Conservation (phyloP, 2,329 filamentous ascomycete genomes). For the Phyllosticta paracitricarpa region DNA sequence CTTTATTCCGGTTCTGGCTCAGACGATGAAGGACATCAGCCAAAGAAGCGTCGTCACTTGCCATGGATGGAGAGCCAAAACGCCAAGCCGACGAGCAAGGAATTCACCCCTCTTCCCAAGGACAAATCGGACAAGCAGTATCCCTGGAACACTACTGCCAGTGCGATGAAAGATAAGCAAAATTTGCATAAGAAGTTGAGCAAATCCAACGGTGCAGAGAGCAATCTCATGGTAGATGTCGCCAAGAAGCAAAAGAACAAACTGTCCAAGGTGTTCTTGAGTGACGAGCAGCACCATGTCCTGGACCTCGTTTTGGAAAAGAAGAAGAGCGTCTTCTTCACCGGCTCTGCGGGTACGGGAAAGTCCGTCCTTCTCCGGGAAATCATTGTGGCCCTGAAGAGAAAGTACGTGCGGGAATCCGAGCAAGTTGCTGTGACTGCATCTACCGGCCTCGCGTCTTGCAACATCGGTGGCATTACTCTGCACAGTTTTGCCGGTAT, state of each 20-base stretch:
- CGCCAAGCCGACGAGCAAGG: constrained; percentile 29
- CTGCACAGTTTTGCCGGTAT: constrained; percentile 95
- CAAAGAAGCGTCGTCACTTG: constrained; percentile 53
- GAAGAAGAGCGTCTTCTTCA: constrained; percentile 90
- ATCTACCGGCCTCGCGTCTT: constrained; percentile 89
- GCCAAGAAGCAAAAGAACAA: constrained; percentile 36
- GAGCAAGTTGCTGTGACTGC: constrained; percentile 89
- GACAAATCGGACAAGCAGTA: constrained; percentile 22
- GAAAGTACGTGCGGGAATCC: constrained; percentile 64
- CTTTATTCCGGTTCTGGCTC: constrained; percentile 8
- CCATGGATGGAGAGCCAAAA: constrained; percentile 45
- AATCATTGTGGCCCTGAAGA: constrained; percentile 72
- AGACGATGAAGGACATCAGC: constrained; percentile 17
- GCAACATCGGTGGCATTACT: constrained; percentile 92
- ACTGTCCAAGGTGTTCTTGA: constrained; percentile 58
- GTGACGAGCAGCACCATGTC: constrained; percentile 76
- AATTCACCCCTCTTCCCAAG: constrained; percentile 36
- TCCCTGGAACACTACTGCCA: constrained; percentile 65
- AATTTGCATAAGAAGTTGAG: constrained; percentile 53
- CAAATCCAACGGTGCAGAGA: constrained; percentile 29
- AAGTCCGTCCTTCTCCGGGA: constrained; percentile 93
- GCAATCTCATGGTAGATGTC: constrained; percentile 31
- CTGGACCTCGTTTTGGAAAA: constrained; percentile 71
- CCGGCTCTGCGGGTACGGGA: constrained; percentile 88
- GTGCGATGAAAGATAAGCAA: constrained; percentile 66